A percentile compares a stretch with the other conserved stretches of the same genome.
Evolutionary conservation across 1,284 basidiomycete genomes (phyloP).

Genomic region (Takashimella koratensis): DNA sequence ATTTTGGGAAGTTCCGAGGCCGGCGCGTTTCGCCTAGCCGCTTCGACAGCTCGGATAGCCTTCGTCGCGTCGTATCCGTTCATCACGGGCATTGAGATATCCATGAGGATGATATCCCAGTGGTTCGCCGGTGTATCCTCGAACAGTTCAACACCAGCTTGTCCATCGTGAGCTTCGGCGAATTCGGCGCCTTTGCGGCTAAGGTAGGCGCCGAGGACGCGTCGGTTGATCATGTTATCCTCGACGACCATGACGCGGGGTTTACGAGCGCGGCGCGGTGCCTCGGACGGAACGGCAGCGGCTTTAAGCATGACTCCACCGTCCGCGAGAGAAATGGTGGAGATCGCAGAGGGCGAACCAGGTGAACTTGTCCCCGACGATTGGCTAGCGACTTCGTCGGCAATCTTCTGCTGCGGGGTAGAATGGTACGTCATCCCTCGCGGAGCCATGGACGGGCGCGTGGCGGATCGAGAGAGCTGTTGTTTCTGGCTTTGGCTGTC

Average conservation of each 20-base stretch:
- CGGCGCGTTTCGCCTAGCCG: constrained; percentile 46
- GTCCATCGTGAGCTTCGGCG: constrained; percentile 75
- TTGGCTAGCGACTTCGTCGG: background rate
- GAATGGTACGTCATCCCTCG: constrained; percentile 42
- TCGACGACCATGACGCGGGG: constrained; percentile 74
- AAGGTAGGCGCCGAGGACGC: constrained; percentile 71
- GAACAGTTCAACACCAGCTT: constrained; percentile 76
- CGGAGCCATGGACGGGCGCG: constrained; percentile 39
- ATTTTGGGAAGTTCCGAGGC: constrained; percentile 22
- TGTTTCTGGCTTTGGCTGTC: constrained; percentile 16
- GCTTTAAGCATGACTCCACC: constrained; percentile 53
- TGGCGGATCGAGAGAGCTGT: constrained; percentile 1
- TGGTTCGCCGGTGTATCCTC: constrained; percentile 58
- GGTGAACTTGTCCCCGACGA: constrained; percentile 23
- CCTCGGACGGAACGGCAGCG: constrained; percentile 37
- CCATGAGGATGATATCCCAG: constrained; percentile 71
- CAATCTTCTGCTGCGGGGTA: constrained; percentile 4
- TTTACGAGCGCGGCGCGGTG: constrained; percentile 48
- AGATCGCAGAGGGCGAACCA: constrained; percentile 46
- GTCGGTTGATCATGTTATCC: constrained; percentile 62
- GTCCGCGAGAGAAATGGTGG: constrained; percentile 51
- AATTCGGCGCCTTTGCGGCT: constrained; percentile 62
- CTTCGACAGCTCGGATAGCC: constrained; percentile 76
- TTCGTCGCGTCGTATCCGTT: constrained; percentile 82
- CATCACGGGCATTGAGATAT: constrained; percentile 88